phyloP scores from a whole-genome alignment of 352 stramenopile genomes.

The Globisporangium ultimum region DNA sequence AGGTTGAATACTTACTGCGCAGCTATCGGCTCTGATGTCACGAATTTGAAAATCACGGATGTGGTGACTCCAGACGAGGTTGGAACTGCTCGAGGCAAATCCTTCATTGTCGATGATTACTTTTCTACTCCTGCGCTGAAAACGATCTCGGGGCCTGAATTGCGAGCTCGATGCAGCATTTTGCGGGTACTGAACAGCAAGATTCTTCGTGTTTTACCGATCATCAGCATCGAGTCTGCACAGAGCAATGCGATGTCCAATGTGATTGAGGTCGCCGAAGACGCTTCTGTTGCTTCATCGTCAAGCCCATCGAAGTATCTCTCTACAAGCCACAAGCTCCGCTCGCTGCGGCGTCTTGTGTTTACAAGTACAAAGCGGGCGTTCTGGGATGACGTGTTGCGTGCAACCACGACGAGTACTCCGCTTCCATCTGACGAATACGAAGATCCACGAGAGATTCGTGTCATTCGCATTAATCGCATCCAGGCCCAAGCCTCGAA shows the following conservation, averaged over 20 bases:
- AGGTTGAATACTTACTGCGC: conserved; percentile 80
- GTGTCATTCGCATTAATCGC: conserved; percentile 97
- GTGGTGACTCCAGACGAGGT: conserved; percentile 44
- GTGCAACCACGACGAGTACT: conserved; percentile 95
- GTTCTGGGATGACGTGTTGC: conserved; percentile 94
- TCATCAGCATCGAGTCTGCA: conserved; percentile 73
- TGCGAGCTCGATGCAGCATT: conserved; percentile 90
- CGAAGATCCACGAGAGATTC: conserved; percentile 97
- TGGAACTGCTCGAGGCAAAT: conserved; percentile 6
- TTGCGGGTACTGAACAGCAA: conserved; percentile 93
- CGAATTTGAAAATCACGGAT: conserved; percentile 70
- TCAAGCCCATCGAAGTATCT: conserved; percentile 19
- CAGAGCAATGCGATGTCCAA: conserved; percentile 28
- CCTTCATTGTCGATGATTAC: conserved; percentile 64
- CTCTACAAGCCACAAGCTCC: conserved; percentile 75
- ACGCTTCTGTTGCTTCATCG: conserved; percentile 2
- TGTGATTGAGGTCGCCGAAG: conserved; percentile 47
- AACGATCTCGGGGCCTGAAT: conserved; percentile 44
- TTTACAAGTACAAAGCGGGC: conserved; percentile 91
- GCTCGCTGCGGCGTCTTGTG: conserved; percentile 66
- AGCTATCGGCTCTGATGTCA: conserved; percentile 74
- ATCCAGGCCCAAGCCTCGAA: conserved; percentile 90
- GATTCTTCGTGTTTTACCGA: conserved; percentile 73
- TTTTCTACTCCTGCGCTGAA: conserved; percentile 71
- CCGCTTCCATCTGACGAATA: conserved; percentile 98